A percentile compares a stretch with the other conserved stretches of the same genome.
Conservation (phyloP, 31 red algal species). For the Bonnemaisonia californica region DNA sequence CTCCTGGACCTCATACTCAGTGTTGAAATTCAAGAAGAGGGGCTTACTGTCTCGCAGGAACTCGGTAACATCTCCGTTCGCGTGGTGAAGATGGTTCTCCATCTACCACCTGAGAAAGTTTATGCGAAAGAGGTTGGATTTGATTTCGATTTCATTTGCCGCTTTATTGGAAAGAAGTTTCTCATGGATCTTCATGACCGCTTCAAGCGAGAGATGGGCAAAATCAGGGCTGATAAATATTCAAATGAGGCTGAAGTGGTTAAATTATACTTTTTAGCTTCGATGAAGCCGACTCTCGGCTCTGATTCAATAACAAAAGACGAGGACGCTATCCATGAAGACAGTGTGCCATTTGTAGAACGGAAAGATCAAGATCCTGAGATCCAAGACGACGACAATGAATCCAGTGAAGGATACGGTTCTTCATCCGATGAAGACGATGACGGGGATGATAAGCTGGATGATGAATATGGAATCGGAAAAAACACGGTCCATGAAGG, state of each 20-base stretch:
- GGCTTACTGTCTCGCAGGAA: neutral
- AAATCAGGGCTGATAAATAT: neutral
- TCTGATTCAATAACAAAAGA: neutral
- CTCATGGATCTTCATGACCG: neutral
- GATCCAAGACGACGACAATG: neutral
- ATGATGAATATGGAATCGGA: neutral
- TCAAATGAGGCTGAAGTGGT: neutral
- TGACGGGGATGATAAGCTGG: neutral
- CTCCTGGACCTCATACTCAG: conserved; percentile 68
- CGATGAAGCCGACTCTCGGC: no score
- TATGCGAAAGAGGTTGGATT: conserved; percentile 36
- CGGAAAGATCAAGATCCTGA: neutral
- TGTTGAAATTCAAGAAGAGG: conserved; percentile 32
- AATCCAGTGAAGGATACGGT: no score
- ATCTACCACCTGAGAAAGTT: conserved; percentile 23
- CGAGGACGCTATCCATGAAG: neutral
- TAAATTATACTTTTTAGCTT: neutral
- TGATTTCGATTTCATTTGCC: conserved; percentile 16
- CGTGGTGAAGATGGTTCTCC: conserved; percentile 3
- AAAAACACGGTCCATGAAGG: no score
- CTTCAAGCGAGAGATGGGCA: neutral
- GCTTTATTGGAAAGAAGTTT: neutral
- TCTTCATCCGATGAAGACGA: neutral
- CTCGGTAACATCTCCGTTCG: neutral
- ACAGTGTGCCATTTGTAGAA: neutral